These are phyloP conservation scores for Periconia sp. DNA, from an alignment of 2,329 filamentous ascomycete genomes.

Conservation along the genomic window DNA sequence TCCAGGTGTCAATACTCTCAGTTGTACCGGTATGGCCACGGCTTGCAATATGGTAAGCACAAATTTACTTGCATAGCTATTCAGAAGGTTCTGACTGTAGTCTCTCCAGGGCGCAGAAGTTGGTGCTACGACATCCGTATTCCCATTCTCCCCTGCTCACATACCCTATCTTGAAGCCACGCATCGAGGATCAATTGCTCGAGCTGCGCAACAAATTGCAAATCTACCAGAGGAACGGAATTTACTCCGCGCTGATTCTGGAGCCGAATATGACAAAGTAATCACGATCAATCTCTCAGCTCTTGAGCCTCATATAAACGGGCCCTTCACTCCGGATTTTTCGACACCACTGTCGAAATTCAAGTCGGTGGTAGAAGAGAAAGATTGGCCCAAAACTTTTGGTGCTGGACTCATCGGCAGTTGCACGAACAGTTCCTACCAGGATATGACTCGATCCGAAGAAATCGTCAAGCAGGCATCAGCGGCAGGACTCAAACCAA, in stretches of 20 bases:
- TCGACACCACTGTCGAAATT: constrained; percentile 95
- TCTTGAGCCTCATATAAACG: constrained; percentile 98
- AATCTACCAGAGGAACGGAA: constrained; percentile 60
- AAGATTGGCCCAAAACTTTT: constrained; percentile 88
- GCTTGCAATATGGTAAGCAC: background rate
- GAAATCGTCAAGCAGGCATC: constrained; percentile 89
- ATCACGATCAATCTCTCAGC: constrained; percentile 95
- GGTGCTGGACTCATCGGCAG: constrained; percentile 94
- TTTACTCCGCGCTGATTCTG: constrained; percentile 74
- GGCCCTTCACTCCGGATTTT: constrained; percentile 97
- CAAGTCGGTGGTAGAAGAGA: constrained; percentile 77
- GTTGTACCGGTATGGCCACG: constrained; percentile 76
- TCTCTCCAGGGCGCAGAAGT: constrained; percentile 67
- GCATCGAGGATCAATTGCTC: constrained; percentile 70
- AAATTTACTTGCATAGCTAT: background rate
- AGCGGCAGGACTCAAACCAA: constrained; percentile 85
- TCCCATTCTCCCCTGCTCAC: constrained; percentile 86
- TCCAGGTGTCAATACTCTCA: constrained; percentile 83
- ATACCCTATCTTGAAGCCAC: constrained; percentile 85
- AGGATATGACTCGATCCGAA: constrained; percentile 97
- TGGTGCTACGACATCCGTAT: constrained; percentile 91
- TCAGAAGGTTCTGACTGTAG: background rate
- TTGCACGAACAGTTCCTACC: constrained; percentile 98
- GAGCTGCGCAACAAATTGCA: constrained; percentile 65
- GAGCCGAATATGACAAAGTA: constrained; percentile 86